phyloP scores from a whole-genome alignment of 768 basidiomycete species.

The Kwoniella heveanensis region DNA sequence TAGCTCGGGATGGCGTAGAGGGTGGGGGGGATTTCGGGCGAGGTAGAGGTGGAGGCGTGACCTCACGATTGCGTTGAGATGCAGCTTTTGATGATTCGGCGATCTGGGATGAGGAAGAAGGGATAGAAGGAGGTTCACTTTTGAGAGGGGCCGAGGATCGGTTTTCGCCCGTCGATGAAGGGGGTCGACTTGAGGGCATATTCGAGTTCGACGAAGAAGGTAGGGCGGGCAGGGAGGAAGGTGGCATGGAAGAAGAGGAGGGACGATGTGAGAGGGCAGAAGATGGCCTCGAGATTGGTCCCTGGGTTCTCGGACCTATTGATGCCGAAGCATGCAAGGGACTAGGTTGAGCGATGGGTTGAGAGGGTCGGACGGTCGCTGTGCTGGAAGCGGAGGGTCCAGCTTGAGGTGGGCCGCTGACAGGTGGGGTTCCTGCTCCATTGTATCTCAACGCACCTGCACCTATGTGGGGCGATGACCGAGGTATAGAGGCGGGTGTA shows the following conservation, averaged over 20 bases:
- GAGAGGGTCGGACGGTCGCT: slow-evolving; percentile 14
- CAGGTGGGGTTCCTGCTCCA: slow-evolving; percentile 3
- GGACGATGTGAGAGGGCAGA: slow-evolving; percentile 19
- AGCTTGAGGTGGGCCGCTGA: slow-evolving; percentile 5
- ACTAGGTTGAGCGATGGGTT: slow-evolving; percentile 13
- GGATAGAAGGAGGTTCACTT: not conserved
- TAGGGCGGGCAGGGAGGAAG: slow-evolving; percentile 28
- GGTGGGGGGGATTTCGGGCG: slow-evolving; percentile 43
- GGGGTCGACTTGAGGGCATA: slow-evolving; percentile 17
- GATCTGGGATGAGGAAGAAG: not conserved
- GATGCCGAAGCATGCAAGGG: slow-evolving; percentile 9
- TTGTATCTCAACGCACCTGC: not conserved
- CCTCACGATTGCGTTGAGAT: slow-evolving; percentile 22
- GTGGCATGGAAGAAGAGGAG: slow-evolving; percentile 26
- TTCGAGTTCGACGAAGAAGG: slow-evolving; percentile 13
- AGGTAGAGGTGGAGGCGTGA: slow-evolving; percentile 39
- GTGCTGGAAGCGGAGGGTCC: slow-evolving; percentile 15
- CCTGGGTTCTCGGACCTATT: not conserved
- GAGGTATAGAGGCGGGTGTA: slow-evolving; percentile 10
- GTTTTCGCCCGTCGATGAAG: slow-evolving; percentile 18
- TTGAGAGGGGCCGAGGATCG: slow-evolving; percentile 2
- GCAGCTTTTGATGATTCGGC: slow-evolving; percentile 7
- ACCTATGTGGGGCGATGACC: slow-evolving; percentile 19
- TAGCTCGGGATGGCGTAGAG: slow-evolving; percentile 41
- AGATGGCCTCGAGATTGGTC: slow-evolving; percentile 22